Base-by-base conservation (phyloP, 2,329 filamentous ascomycete species). In the Calonectria crousiana region DNA sequence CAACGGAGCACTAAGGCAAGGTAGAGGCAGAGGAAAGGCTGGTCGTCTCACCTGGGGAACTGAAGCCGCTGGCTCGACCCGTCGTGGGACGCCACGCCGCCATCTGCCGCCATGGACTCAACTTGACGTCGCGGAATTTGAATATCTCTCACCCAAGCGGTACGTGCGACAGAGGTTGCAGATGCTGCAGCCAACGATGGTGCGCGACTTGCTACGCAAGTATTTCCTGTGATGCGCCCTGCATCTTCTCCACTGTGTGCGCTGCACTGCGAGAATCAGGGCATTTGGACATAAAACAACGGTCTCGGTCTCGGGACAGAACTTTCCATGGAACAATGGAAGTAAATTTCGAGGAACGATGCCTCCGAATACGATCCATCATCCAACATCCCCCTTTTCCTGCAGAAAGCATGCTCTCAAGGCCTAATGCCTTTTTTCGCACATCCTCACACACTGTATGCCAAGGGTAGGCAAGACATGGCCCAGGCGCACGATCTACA, bases 101-200 rank as follows among this genome's bases (percentile, higher is more conserved):
- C 44, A 36, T 69, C 68, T 77, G 67, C 68, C 69, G 69, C 70
- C 52, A 41, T 71, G 69, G 64, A 78, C 73, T 73, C 72, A 78
- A 76, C 65, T 38, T 64, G 52, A 65, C 77, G 72, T 78, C 75
- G 66, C 66, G 30, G 71, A 65, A 44, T 60, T 52, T 32, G 69
- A 71, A 73, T 60, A 58, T 75, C 67, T 76, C 70, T 78, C 74
- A 76, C 49, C 56, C 67, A 65, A 71, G 58, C 34, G 64, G 77
- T 69, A 71, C 75, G 70, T 77, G 73, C 73, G 76, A 77, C 72
- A 69, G 67, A 78, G 76, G 69, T 68, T 73, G 74, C 72, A 76
- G 69, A 70, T 75, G 69, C 74, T 74, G 76, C 76, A 72, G 70
- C 77, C 70, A 36, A 44, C 38, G 41, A 32, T 34, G 32, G 30